Evolutionary conservation across 805 yeast species (phyloP), one percentile per base, ranked within the genome.

Genomic region (Cyberlindnera petersonii): DNA sequence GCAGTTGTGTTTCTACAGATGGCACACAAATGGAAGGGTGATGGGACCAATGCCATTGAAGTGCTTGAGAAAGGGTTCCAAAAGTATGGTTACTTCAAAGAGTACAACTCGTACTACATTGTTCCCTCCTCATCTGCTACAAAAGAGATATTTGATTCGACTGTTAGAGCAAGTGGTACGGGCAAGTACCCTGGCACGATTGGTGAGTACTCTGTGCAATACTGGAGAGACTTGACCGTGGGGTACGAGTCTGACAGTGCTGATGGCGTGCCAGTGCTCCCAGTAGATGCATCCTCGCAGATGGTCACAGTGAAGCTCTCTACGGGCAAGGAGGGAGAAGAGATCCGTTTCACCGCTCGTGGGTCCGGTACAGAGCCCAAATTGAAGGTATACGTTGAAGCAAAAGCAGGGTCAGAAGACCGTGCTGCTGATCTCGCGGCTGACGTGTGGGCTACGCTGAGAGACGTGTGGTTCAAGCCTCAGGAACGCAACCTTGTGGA

Each of bases 291-390:
- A 0, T 53, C 66, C 1, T 77, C 96, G 0, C 95, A 93, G 50
- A 93, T 93, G 97, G 79, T 91, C 47, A 88, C 96, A 0, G 81
- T 73, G 1, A 60, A 61, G 18, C 62, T 86, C 17, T 51, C 58
- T 3, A 42, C 47, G 18, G 36, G 23, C 5, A 43, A 47, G 13
- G 44, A 37, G 6, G 59, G 53, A 2, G 74, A 68, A 29, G 48
- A 47, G 16, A 78, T 86, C 2, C 64, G 95, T 24, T 80, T 89
- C 55, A 89, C 98, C 0, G 79, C 86, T 35, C 72, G 98, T 37
- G 97, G 97, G 0, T 86, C 96, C 4, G 98, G 98, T 9, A 91
- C 98, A 0, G 98, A 91, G 59, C 97, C 97, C 3, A 91, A 91
- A 58, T 67, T 91, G 47, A 91, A 91, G 60, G 85, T 91, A 1